These are phyloP conservation scores for Hansfordia pulvinata DNA, from an alignment of 2,329 filamentous ascomycete species.

Conservation along the genomic window DNA sequence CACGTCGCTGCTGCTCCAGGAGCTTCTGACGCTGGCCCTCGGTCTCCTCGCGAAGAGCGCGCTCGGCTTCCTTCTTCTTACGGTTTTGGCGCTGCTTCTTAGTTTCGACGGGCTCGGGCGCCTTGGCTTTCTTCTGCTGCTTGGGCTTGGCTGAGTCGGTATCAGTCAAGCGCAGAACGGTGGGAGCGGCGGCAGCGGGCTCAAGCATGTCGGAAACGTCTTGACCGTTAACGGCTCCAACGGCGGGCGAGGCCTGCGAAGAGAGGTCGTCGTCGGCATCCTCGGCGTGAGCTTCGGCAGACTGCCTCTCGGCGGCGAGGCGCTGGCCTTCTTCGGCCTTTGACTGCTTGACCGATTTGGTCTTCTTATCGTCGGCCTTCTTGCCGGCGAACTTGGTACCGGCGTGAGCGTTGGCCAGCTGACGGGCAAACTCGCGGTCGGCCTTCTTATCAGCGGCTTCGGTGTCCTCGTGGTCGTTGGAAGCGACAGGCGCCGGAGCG, in stretches of 20 bases:
- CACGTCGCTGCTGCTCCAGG: constrained; percentile 71
- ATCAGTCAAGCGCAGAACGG: constrained; percentile 66
- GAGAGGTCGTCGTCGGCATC: constrained; percentile 77
- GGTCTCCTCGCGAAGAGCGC: constrained; percentile 58
- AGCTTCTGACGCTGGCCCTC: constrained; percentile 66
- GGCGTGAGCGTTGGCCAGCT: constrained; percentile 57
- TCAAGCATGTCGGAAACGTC: constrained; percentile 91
- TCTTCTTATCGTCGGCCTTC: constrained; percentile 45
- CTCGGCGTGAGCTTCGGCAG: constrained; percentile 53
- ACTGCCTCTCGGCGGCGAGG: constrained; percentile 31
- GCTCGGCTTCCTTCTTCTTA: constrained; percentile 73
- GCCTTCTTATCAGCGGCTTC: constrained; percentile 50
- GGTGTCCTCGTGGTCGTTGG: constrained; percentile 29
- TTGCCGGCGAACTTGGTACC: constrained; percentile 47
- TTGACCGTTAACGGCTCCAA: constrained; percentile 40
- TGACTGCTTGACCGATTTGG: constrained; percentile 58
- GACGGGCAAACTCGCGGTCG: constrained; percentile 54
- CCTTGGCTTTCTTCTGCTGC: constrained; percentile 46
- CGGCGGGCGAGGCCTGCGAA: constrained; percentile 50
- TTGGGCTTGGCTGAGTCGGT: constrained; percentile 48
- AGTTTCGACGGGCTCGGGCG: constrained; percentile 57
- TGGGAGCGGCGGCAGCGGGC: constrained; percentile 50
- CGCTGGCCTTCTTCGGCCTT: constrained; percentile 39
- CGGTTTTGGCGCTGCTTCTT: constrained; percentile 96
- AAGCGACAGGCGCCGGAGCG: constrained; percentile 17